Conservation (phyloP, 495 filamentous ascomycete species). For the Penicillium riverlandense region DNA sequence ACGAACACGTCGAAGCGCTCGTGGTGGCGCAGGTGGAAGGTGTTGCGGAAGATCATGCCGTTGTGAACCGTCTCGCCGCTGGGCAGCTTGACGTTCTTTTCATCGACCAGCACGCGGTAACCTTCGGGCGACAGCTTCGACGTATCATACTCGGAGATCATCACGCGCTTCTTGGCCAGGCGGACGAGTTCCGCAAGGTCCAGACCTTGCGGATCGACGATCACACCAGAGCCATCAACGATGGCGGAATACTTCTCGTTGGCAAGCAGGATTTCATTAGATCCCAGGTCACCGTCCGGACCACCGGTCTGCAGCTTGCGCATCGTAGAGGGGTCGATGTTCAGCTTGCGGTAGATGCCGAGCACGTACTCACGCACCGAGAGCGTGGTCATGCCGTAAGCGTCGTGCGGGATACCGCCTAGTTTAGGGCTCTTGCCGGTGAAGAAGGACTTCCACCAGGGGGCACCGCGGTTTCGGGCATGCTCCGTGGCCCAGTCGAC, state of each 20-base stretch:
- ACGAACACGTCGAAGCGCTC: slow-evolving; percentile 83
- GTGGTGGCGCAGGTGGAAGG: slow-evolving; percentile 78
- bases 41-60: slow-evolving; percentile 93
- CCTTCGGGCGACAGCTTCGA: slow-evolving; percentile 81
- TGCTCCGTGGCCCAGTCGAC: slow-evolving; percentile 98
- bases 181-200: slow-evolving; percentile 76
- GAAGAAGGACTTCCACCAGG: slow-evolving; percentile 99
- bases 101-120: slow-evolving; percentile 89
- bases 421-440: slow-evolving; percentile 95
- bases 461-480: slow-evolving; percentile 77
- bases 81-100: slow-evolving; percentile 77
- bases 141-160: slow-evolving; percentile 83
- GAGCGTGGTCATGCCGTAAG: slow-evolving; percentile 95
- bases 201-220: slow-evolving; percentile 86
- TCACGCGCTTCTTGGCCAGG: slow-evolving; percentile 77
- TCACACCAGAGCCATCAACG: slow-evolving; percentile 90
- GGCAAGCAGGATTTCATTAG: slow-evolving; percentile 92
- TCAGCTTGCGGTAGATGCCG: slow-evolving; percentile 93
- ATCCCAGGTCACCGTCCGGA: slow-evolving; percentile 92
- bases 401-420: slow-evolving; percentile 92
- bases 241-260: slow-evolving; percentile 92
- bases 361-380: slow-evolving; percentile 93
- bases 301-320: slow-evolving; percentile 96
- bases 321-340: slow-evolving; percentile 74
- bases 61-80: slow-evolving; percentile 81